These are phyloP conservation scores for Tuber borchii DNA, from an alignment of 495 filamentous ascomycete species.

Conservation along the genomic window DNA sequence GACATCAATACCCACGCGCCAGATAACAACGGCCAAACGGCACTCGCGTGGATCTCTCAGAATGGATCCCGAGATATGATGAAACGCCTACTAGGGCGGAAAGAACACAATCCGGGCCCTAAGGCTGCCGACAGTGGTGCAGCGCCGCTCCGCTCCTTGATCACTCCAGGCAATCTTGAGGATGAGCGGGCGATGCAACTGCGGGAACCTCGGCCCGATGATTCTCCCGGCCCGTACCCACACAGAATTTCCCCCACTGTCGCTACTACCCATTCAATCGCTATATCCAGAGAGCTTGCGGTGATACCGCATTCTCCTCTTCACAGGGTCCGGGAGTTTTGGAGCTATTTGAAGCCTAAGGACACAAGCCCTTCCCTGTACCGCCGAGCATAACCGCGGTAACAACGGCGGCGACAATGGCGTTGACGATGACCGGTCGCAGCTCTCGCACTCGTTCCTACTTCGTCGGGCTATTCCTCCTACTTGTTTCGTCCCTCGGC, in stretches of 20 bases:
- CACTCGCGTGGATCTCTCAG: background rate
- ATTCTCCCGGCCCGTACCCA: background rate
- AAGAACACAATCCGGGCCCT: background rate
- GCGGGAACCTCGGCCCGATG: background rate
- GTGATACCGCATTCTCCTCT: background rate
- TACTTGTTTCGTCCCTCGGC: background rate
- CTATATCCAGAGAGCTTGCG: background rate
- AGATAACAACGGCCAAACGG: background rate
- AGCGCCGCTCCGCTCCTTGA: background rate
- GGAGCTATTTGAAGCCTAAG: background rate
- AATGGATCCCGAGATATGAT: background rate
- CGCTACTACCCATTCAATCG: background rate
- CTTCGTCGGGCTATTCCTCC: background rate
- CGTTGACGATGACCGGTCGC: background rate
- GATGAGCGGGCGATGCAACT: background rate
- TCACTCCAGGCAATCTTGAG: background rate
- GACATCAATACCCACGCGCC: background rate
- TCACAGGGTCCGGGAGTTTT: background rate
- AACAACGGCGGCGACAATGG: background rate
- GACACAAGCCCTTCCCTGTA: background rate
- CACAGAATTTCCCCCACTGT: background rate
- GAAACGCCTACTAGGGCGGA: background rate
- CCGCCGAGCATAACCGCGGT: background rate
- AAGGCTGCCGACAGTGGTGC: background rate
- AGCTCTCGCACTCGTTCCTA: background rate